Evolutionary conservation across 164 flowering plant species (phyloP), one percentile per base, ranked within the genome.

Genomic region (Annona cherimola): DNA sequence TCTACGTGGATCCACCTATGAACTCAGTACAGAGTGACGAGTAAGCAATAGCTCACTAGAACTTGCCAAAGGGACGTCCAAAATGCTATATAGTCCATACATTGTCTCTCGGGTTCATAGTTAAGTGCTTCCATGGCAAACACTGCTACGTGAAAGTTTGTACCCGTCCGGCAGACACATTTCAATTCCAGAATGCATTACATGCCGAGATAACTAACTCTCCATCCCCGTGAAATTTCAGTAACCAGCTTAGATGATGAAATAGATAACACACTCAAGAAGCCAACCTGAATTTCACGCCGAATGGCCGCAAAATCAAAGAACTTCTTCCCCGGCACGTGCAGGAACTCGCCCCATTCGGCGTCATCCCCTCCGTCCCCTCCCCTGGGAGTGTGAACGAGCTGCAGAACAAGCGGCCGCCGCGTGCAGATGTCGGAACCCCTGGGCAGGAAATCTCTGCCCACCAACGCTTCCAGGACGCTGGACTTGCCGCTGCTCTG

Each of bases 401-500:
- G 85, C 89, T 92, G 97, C 66, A 94, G 79, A 42, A 94, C 97
- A 68, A 94, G 83, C 4, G 99, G 99, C 35, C 97, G 81, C 42
- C 99, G 87, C 3, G 99, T 94, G 77, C 99, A 94, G 55, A 94
- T 94, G 42, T 92, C 97, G 8, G 81, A 78, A 2, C 96, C 97
- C 4, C 98, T 80, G 0, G 98, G 98, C 64, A 92, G 69, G 76
- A 94, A 94, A 73, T 94, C 97, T 45, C 98, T 90, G 5, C 98
- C 98, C 3, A 94, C 98, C 16, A 94, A 83, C 2, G 98, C 86
- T 75, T 94, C 97, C 8, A 94, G 87, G 7, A 94, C 97, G 73
- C 96, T 90, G 66, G 97, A 90, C 66, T 94, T 94, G 7, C 98
- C 98, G 73, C 98, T 94, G 77, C 97, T 92, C 80, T 94, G 98